phyloP scores from a whole-genome alignment of 2,329 filamentous ascomycete genomes.

The Ceratocystis colombiana region DNA sequence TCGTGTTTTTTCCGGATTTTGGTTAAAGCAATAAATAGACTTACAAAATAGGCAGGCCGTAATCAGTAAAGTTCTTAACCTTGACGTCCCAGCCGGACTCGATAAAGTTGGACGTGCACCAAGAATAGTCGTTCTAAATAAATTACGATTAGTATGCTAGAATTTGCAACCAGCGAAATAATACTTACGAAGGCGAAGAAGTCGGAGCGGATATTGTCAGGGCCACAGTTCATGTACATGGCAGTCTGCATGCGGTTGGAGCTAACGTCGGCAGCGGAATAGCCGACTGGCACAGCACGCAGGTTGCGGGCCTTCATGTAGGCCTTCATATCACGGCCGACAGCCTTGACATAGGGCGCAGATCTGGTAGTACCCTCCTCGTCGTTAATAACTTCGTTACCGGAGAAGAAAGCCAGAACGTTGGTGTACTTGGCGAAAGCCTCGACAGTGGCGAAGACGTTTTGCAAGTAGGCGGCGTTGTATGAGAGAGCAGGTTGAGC shows the following conservation, averaged over 20 bases:
- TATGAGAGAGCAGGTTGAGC: constrained; percentile 58
- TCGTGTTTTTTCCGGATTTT: background rate
- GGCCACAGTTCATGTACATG: constrained; percentile 86
- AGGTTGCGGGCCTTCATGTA: constrained; percentile 55
- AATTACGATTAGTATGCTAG: constrained; percentile 27
- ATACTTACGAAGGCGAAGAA: constrained; percentile 60
- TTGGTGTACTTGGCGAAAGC: constrained; percentile 74
- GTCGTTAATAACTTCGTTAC: constrained; percentile 71
- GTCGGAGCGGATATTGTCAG: constrained; percentile 72
- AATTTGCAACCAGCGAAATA: constrained; percentile 17
- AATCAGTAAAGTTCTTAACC: constrained; percentile 76
- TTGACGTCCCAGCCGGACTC: constrained; percentile 76
- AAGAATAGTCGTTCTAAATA: constrained; percentile 66
- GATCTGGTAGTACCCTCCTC: constrained; percentile 50
- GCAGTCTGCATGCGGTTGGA: constrained; percentile 80
- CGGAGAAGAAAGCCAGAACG: constrained; percentile 76
- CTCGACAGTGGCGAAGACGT: constrained; percentile 80
- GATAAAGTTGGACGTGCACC: constrained; percentile 63
- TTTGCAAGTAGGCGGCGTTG: constrained; percentile 74
- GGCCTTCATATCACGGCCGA: constrained; percentile 65
- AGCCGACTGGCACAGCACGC: constrained; percentile 62
- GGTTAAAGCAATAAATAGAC: constrained; percentile 32
- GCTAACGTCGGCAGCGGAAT: constrained; percentile 69
- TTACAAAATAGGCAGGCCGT: constrained; percentile 75
- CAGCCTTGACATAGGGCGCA: constrained; percentile 67